A percentile compares a stretch with the other conserved stretches of the same genome.
These are phyloP conservation scores for Volvariella volvacea DNA, from an alignment of 1,284 basidiomycete species.

Conservation along the genomic window DNA sequence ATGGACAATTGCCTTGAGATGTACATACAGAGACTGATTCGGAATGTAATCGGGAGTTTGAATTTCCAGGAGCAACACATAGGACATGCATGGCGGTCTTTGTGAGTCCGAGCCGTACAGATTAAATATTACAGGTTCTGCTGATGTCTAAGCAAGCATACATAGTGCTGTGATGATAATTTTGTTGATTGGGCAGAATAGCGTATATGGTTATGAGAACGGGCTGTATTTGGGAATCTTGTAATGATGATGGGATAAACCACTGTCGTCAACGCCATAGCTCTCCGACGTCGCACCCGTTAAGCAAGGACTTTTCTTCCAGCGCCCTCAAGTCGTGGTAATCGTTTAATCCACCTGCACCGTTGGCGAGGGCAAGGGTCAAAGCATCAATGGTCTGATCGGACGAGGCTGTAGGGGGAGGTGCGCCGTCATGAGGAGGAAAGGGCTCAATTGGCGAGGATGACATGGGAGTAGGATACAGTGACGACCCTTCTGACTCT, in stretches of 20 bases:
- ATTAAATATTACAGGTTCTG: neutral
- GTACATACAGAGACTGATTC: too few species aligned
- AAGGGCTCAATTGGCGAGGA: constrained; percentile 12
- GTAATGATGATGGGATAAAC: too few species aligned
- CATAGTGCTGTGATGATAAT: neutral
- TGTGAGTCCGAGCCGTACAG: too few species aligned
- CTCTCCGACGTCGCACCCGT: constrained; percentile 48
- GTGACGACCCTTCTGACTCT: too few species aligned
- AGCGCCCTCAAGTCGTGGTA: constrained; percentile 46
- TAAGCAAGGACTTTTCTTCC: constrained; percentile 30
- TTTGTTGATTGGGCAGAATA: neutral
- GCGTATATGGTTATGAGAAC: too few species aligned
- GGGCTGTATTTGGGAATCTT: too few species aligned
- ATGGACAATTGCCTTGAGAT: too few species aligned
- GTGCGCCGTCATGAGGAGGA: constrained; percentile 9
- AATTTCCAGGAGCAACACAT: too few species aligned
- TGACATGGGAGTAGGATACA: constrained; percentile 16
- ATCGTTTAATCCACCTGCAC: constrained; percentile 61
- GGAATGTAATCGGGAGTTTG: too few species aligned
- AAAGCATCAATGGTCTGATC: constrained; percentile 61
- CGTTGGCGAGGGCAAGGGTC: constrained; percentile 58
- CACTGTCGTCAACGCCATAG: constrained; percentile 53
- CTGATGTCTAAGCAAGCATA: neutral
- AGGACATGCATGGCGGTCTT: too few species aligned
- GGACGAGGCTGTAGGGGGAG: constrained; percentile 29